Evolutionary conservation across 768 basidiomycete species (phyloP).

Genomic region (Psilocybe sp.): DNA sequence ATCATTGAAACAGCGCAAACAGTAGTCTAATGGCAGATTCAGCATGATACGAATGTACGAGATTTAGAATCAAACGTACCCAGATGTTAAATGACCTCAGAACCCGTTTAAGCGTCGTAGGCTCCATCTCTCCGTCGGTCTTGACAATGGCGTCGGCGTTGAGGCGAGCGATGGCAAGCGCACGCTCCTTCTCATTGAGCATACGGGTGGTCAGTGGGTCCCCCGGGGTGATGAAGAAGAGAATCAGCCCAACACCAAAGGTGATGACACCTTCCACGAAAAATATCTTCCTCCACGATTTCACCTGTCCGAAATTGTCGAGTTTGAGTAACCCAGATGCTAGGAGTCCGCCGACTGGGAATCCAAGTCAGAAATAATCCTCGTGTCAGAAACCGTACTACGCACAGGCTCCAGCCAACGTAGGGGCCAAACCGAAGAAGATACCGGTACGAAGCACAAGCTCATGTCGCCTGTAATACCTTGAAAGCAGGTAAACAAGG

Average conservation of each 20-base stretch:
- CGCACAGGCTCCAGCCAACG: slow-evolving; percentile 30
- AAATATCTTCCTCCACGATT: slow-evolving; percentile 32
- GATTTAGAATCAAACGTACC: slow-evolving; percentile 7
- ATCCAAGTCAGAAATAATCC: neutral
- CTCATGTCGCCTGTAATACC: slow-evolving; percentile 30
- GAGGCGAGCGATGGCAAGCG: slow-evolving; percentile 20
- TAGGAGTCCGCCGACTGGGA: slow-evolving; percentile 28
- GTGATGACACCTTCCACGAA: slow-evolving; percentile 26
- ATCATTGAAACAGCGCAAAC: slow-evolving; percentile 25
- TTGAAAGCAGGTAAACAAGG: slow-evolving; percentile 31
- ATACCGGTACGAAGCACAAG: slow-evolving; percentile 28
- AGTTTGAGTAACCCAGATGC: slow-evolving; percentile 29
- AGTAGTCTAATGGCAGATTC: slow-evolving; percentile 17
- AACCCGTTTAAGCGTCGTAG: slow-evolving; percentile 16
- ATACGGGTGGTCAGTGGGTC: slow-evolving; percentile 23
- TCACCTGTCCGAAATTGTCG: slow-evolving; percentile 25
- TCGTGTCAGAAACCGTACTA: neutral
- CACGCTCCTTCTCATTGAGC: slow-evolving; percentile 22
- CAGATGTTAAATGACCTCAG: slow-evolving; percentile 14
- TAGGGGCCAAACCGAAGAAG: slow-evolving; percentile 28
- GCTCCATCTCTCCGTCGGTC: slow-evolving; percentile 20
- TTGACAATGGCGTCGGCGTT: slow-evolving; percentile 22
- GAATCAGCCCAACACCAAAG: slow-evolving; percentile 18
- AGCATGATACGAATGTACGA: slow-evolving; percentile 4
- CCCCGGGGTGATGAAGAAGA: slow-evolving; percentile 22